phyloP scores from a whole-genome alignment of 257 asterid species.

The Thymus quinquecostatus region DNA sequence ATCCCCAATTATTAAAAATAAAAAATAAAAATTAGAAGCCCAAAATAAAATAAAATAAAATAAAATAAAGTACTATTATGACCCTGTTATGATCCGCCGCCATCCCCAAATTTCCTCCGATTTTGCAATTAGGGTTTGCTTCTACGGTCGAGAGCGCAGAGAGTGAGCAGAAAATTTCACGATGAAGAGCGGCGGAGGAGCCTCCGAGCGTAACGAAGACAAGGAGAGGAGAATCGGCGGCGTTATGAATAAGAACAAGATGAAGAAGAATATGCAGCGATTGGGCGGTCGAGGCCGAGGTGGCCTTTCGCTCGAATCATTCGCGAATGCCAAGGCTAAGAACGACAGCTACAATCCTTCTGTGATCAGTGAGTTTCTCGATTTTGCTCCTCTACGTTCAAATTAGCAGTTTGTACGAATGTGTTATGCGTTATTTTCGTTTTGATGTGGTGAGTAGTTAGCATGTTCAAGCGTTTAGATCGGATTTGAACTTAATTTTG shows the following conservation, averaged over 20 bases:
- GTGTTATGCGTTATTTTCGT: neutral
- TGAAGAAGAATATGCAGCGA: constrained; percentile 76
- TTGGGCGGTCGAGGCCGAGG: constrained; percentile 75
- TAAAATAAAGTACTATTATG: neutral
- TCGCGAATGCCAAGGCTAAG: constrained; percentile 75
- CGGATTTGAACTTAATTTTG: neutral
- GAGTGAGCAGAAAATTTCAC: neutral
- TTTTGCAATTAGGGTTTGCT: constrained; percentile 32
- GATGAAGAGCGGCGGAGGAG: constrained; percentile 48
- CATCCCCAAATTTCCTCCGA: constrained; percentile 3
- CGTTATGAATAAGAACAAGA: constrained; percentile 50
- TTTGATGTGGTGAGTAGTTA: neutral
- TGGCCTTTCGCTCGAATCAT: constrained; percentile 83
- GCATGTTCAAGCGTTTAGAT: constrained; percentile 8
- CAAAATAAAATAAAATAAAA: neutral
- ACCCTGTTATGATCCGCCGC: neutral
- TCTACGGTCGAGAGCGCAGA: neutral
- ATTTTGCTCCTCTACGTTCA: neutral
- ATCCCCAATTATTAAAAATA: neutral
- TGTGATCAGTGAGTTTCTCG: constrained; percentile 55
- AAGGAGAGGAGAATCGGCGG: constrained; percentile 40
- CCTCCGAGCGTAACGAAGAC: constrained; percentile 28
- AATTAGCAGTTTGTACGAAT: neutral
- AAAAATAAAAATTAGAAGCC: neutral
- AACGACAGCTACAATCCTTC: constrained; percentile 68